Conservation (phyloP, 768 basidiomycete species). For the Lactarius sanguifluus region DNA sequence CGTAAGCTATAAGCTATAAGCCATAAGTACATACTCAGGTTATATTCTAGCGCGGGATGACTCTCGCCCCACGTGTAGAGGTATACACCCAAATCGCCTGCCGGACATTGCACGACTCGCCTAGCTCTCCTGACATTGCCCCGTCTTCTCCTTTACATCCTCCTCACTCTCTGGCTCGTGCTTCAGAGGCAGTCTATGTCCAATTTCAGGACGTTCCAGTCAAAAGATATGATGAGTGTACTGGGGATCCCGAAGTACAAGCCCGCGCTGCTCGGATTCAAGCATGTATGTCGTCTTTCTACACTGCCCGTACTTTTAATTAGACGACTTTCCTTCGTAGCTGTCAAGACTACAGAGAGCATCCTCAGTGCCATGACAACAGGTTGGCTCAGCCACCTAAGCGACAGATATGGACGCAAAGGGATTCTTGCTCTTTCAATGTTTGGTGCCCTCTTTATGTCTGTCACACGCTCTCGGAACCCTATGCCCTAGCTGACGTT, state of each 20-base stretch:
- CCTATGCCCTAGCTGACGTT: not conserved
- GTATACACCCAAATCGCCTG: constrained; percentile 30
- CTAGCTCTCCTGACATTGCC: not conserved
- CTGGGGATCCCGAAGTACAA: constrained; percentile 28
- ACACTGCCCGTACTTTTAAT: not conserved
- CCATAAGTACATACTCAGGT: not conserved
- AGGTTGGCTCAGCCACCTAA: constrained; percentile 29
- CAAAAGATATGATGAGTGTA: constrained; percentile 23
- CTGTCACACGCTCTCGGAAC: not conserved
- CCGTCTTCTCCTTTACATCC: not conserved
- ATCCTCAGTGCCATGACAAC: constrained; percentile 30
- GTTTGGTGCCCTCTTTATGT: constrained; percentile 32
- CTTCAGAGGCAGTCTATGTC: constrained; percentile 9
- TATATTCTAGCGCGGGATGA: constrained; percentile 26
- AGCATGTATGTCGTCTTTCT: constrained; percentile 25
- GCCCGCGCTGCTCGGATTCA: constrained; percentile 31
- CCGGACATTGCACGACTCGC: constrained; percentile 19
- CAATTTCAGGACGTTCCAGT: constrained; percentile 14
- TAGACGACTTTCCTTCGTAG: constrained; percentile 6
- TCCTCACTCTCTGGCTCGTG: not conserved
- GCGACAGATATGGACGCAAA: constrained; percentile 29
- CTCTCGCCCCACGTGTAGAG: constrained; percentile 29
- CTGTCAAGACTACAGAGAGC: constrained; percentile 31
- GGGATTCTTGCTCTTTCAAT: constrained; percentile 27
- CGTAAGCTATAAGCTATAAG: constrained; percentile 10